These are phyloP conservation scores for Coemansia guatemalensis DNA, from an alignment of 192 early-diverging fungal genomes.

Conservation along the genomic window DNA sequence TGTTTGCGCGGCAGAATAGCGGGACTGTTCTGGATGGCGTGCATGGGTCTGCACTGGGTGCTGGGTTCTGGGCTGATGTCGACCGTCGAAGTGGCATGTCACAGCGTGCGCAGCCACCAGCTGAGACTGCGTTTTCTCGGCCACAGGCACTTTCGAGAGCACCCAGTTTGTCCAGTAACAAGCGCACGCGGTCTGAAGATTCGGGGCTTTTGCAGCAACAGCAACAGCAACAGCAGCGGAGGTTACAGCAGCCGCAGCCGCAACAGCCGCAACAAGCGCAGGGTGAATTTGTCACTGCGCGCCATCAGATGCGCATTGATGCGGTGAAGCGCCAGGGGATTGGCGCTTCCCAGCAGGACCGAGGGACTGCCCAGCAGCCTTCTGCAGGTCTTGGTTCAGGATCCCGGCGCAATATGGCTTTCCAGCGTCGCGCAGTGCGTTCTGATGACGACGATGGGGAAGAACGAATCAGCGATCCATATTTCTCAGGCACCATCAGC, in stretches of 20 bases:
- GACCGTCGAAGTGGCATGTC: not conserved
- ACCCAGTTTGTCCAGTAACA: conserved; percentile 1
- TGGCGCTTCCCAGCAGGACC: not conserved
- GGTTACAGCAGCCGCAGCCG: not conserved
- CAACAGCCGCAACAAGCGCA: not conserved
- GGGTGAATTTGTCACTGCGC: conserved; percentile 40
- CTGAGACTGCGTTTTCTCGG: not conserved
- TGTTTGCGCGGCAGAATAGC: too few species aligned
- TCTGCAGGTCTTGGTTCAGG: not conserved
- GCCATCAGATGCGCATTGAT: conserved; percentile 38
- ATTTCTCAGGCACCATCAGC: conserved; percentile 7
- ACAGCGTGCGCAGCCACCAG: not conserved
- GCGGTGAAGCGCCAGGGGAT: conserved; percentile 24
- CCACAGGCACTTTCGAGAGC: not conserved
- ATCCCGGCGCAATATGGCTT: conserved; percentile 2
- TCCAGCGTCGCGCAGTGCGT: conserved; percentile 6
- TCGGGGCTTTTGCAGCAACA: not conserved
- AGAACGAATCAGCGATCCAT: conserved; percentile 15
- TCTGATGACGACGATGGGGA: conserved; percentile 22
- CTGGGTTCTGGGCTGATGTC: not conserved
- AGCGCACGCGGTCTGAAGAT: conserved; percentile 26
- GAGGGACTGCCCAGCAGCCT: not conserved
- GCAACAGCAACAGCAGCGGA: not conserved
- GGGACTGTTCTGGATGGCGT: not conserved
- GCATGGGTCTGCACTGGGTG: not conserved